Conservation (phyloP, 768 basidiomycete species). For the Lactarius trivialis region DNA sequence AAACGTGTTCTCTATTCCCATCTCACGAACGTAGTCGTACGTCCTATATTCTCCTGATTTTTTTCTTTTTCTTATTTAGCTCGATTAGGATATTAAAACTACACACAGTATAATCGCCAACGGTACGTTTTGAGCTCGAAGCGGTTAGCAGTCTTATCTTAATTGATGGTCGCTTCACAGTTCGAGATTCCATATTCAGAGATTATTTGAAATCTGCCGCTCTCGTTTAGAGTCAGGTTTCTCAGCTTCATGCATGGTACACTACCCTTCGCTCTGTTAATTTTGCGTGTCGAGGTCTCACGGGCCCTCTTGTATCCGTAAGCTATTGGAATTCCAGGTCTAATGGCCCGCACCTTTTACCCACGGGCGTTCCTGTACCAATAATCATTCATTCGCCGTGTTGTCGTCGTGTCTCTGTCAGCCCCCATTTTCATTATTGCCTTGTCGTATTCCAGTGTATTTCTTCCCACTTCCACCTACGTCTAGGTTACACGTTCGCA, state of each 20-base stretch:
- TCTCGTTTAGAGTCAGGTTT: conserved; percentile 27
- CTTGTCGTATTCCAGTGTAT: conserved; percentile 14
- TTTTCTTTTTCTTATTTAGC: conserved; percentile 5
- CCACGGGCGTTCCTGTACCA: conserved; percentile 16
- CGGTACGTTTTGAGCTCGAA: conserved; percentile 38
- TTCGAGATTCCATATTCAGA: conserved; percentile 35
- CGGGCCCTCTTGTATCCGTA: conserved; percentile 13
- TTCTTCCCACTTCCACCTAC: neutral
- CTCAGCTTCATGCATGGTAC: neutral
- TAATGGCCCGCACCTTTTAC: conserved; percentile 5
- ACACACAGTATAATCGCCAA: conserved; percentile 80
- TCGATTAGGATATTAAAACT: conserved; percentile 65
- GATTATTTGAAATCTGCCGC: conserved; percentile 34
- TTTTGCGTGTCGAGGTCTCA: conserved; percentile 1
- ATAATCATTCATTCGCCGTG: conserved; percentile 4
- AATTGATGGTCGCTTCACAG: conserved; percentile 5
- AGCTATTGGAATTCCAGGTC: conserved; percentile 1
- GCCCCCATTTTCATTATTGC: conserved; percentile 1
- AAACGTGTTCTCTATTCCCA: conserved; percentile 77
- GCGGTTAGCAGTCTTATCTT: neutral
- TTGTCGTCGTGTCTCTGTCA: conserved; percentile 7
- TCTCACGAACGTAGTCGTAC: conserved; percentile 72
- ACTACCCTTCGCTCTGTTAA: neutral
- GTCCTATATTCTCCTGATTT: neutral
- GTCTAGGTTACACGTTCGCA: neutral